These are phyloP conservation scores for Trichomonas vaginalis DNA, from an alignment of 208 protist species.

Conservation along the genomic window DNA sequence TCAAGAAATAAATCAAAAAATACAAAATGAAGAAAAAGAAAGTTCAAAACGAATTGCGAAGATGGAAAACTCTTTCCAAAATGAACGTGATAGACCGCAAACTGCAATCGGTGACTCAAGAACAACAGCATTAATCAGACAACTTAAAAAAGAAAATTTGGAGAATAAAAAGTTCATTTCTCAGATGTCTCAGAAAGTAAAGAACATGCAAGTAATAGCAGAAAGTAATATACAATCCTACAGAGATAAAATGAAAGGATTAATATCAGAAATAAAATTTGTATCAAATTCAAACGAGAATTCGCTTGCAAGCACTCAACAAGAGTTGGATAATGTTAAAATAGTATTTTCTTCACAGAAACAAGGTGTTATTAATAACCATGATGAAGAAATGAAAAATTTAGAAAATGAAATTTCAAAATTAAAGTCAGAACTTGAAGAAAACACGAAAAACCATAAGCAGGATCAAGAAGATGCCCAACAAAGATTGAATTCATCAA, in stretches of 20 bases:
- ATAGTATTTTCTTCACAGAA: not conserved
- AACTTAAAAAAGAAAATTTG: not conserved
- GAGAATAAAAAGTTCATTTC: not conserved
- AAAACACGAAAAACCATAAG: not conserved
- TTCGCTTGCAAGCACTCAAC: not conserved
- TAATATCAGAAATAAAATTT: not conserved
- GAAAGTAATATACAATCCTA: not conserved
- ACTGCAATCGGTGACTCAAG: not conserved
- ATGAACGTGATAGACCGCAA: not conserved
- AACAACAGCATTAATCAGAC: not conserved
- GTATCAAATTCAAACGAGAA: not conserved
- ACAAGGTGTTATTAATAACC: not conserved
- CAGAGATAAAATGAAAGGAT: not conserved
- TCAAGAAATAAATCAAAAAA: not conserved
- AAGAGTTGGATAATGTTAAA: not conserved
- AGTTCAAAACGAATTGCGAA: not conserved
- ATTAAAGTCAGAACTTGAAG: not conserved
- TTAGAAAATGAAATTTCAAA: not conserved
- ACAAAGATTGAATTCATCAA: not conserved
- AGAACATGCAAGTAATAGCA: not conserved
- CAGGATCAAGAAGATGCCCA: not conserved
- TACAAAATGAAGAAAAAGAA: not conserved
- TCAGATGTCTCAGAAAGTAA: not conserved
- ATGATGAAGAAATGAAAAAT: not conserved
- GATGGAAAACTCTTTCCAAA: not conserved